Evolutionary conservation across 257 asterid species (phyloP).

Genomic region (Parsonsia alboflavescens): DNA sequence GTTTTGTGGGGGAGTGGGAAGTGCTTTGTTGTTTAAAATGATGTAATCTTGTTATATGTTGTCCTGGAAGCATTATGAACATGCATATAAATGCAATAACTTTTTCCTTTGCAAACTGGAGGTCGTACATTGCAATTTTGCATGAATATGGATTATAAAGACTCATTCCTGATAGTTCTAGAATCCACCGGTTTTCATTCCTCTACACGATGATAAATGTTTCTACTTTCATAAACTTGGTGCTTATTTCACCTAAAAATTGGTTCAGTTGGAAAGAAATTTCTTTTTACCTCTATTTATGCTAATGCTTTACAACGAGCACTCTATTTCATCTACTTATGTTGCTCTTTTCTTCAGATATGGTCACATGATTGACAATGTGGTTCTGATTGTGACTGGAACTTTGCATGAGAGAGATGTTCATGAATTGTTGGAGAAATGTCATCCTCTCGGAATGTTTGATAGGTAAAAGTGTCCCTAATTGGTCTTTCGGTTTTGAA

Average conservation of each 20-base stretch:
- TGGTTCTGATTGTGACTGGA: conserved; percentile 89
- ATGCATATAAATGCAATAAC: not conserved
- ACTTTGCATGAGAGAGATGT: conserved; percentile 96
- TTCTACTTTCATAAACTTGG: not conserved
- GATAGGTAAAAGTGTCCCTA: conserved; percentile 60
- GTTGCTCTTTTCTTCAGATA: conserved; percentile 40
- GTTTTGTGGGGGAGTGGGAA: not conserved
- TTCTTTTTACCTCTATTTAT: not conserved
- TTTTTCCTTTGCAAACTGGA: not conserved
- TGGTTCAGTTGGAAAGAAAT: not conserved
- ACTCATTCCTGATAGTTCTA: not conserved
- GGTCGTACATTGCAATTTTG: not conserved
- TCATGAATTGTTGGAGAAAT: conserved; percentile 88
- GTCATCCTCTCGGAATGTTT: conserved; percentile 97
- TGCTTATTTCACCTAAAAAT: not conserved
- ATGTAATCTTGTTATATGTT: not conserved
- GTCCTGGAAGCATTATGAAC: not conserved
- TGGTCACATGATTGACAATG: conserved; percentile 96
- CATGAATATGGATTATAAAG: not conserved
- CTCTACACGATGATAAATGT: not conserved
- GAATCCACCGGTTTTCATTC: not conserved
- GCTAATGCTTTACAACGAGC: not conserved
- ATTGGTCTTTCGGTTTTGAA: conserved; percentile 8
- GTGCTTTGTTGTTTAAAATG: not conserved
- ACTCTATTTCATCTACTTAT: not conserved